Evolutionary conservation across 1,284 basidiomycete genomes (phyloP).

Genomic region (Microbotryum lychnidis-dioicae): DNA sequence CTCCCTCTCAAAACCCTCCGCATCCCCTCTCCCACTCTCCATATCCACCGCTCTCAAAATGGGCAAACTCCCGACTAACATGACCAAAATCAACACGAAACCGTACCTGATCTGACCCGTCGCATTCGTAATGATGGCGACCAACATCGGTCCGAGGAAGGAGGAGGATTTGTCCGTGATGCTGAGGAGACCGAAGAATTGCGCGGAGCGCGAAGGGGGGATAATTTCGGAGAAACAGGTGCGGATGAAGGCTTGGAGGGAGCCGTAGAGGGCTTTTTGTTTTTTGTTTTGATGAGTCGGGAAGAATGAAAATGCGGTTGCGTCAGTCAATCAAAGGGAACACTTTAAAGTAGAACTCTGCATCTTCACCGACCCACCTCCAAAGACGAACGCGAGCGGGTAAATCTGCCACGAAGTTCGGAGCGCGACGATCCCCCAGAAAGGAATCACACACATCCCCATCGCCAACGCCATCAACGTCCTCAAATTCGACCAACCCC

Average conservation of each 20-base stretch:
- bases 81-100: conserved; percentile 73
- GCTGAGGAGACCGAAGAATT: conserved; percentile 59
- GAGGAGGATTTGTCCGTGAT: conserved; percentile 86
- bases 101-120: conserved; percentile 79
- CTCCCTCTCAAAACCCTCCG: conserved; percentile 39
- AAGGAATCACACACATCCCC: conserved; percentile 60
- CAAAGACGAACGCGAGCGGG: conserved; percentile 69
- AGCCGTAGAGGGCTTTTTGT: conserved; percentile 53
- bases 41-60: conserved; percentile 56
- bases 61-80: conserved; percentile 72
- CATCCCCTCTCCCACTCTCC: conserved; percentile 58
- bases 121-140: conserved; percentile 72
- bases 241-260: conserved; percentile 70
- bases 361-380: conserved; percentile 41
- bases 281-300: too few relatives aligned
- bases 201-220: conserved; percentile 66
- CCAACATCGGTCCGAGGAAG: conserved; percentile 72
- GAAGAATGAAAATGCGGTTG: too few relatives aligned
- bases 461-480: conserved; percentile 60
- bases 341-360: not conserved
- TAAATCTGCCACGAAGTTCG: conserved; percentile 76
- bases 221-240: conserved; percentile 69
- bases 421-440: conserved; percentile 68
- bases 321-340: too few relatives aligned
- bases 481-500: conserved; percentile 56